Conservation (phyloP, 2,329 filamentous ascomycete species). For the Drechslerella dactyloides region DNA sequence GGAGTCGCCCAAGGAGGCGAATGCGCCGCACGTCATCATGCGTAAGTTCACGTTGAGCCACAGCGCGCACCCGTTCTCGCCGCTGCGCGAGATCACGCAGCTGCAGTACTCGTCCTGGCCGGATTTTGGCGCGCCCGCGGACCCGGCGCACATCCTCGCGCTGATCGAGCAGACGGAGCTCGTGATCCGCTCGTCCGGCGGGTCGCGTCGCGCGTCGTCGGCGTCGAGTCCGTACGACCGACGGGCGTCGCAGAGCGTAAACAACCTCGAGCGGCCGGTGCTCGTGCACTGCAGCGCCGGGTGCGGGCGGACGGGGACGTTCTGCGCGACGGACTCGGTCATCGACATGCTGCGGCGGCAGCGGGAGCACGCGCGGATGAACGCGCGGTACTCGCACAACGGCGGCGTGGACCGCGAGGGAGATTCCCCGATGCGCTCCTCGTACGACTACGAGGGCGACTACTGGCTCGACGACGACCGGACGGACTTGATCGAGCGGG, state of each 20-base stretch:
- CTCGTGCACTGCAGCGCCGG: conserved; percentile 95
- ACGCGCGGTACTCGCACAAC: conserved; percentile 34
- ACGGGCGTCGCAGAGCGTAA: conserved; percentile 46
- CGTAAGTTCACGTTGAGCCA: conserved; percentile 87
- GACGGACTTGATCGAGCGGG: conserved; percentile 80
- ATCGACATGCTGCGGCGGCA: conserved; percentile 97
- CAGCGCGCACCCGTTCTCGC: conserved; percentile 75
- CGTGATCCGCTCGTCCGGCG: conserved; percentile 62
- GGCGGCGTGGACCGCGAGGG: conserved; percentile 56
- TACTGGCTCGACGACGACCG: conserved; percentile 73
- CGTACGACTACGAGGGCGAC: conserved; percentile 59
- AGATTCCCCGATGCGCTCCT: conserved; percentile 51
- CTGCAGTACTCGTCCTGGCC: conserved; percentile 97
- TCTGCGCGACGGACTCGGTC: conserved; percentile 94
- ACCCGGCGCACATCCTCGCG: conserved; percentile 82
- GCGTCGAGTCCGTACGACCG: conserved; percentile 55
- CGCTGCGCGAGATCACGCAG: conserved; percentile 90
- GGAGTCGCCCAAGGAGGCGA: conserved; percentile 58
- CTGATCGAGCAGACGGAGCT: conserved; percentile 84
- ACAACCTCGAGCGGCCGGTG: conserved; percentile 67
- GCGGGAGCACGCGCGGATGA: conserved; percentile 56
- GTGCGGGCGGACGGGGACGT: conserved; percentile 92
- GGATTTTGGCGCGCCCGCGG: conserved; percentile 90
- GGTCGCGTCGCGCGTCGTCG: conserved; percentile 51
- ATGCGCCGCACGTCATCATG: conserved; percentile 77